Percentiles rank a stretch among this genome's conserved stretches.
phyloP scores from a whole-genome alignment of 2,329 filamentous ascomycete genomes.

The Botryosphaeria dothidea region DNA sequence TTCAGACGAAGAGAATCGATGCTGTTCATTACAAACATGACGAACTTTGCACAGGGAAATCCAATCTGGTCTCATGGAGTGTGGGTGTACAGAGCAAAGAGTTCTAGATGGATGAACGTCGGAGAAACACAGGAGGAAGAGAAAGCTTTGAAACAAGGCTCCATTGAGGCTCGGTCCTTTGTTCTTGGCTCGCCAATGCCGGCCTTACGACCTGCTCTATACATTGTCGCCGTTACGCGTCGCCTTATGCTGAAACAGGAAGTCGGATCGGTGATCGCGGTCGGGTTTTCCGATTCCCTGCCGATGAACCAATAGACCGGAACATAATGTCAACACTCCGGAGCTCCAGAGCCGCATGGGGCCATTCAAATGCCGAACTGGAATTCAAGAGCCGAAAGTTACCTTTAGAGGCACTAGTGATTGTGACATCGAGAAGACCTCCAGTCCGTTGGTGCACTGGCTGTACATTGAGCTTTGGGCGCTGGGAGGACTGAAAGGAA shows the following conservation, averaged over 20 bases:
- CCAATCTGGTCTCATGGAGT: background rate
- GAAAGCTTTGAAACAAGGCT: background rate
- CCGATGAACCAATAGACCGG: background rate
- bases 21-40: background rate
- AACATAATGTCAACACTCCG: background rate
- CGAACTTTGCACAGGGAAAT: background rate
- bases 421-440: background rate
- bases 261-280: background rate
- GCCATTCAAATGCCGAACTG: background rate
- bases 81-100: background rate
- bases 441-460: no score
- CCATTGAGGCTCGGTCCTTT: background rate
- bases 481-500: no score
- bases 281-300: background rate
- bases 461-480: no score
- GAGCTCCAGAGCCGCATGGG: background rate
- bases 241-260: background rate
- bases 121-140: background rate
- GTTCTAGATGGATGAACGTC: no score
- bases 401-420: background rate
- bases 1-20: background rate
- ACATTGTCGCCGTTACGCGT: conserved; percentile 9
- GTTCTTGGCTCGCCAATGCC: background rate
- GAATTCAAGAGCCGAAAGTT: background rate
- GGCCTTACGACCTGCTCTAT: conserved; percentile 5